Evolutionary conservation across 345 rosid species (phyloP).

Genomic region (Noccaea bulbosa): DNA sequence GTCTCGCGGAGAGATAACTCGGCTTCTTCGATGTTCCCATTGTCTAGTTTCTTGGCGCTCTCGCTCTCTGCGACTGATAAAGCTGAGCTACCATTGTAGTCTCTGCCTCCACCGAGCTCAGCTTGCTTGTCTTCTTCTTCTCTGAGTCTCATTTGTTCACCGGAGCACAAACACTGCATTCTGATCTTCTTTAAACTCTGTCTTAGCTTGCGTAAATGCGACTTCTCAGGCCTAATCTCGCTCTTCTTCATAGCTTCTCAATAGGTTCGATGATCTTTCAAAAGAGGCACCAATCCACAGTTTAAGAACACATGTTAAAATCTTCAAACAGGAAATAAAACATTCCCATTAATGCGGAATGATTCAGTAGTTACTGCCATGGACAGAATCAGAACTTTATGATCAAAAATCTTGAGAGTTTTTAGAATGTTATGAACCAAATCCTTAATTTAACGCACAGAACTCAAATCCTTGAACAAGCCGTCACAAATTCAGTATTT

Average conservation of each 20-base stretch:
- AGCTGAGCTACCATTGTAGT: conserved; percentile 46
- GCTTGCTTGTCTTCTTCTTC: conserved; percentile 56
- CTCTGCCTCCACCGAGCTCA: conserved; percentile 44
- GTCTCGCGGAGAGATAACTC: conserved; percentile 78
- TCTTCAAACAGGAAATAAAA: neutral
- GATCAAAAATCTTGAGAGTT: conserved; percentile 2
- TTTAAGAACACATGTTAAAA: conserved; percentile 10
- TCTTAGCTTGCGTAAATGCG: conserved; percentile 40
- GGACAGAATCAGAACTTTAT: conserved; percentile 33
- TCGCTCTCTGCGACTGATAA: conserved; percentile 52
- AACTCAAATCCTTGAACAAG: conserved; percentile 1
- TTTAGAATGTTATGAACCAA: neutral
- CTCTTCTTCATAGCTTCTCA: conserved; percentile 54
- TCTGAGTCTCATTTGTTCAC: conserved; percentile 51
- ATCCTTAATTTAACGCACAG: conserved; percentile 9
- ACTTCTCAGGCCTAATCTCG: conserved; percentile 44
- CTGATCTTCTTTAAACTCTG: conserved; percentile 49
- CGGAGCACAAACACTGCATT: conserved; percentile 64
- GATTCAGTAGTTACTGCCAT: neutral
- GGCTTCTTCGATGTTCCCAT: conserved; percentile 77
- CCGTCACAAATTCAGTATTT: conserved; percentile 10
- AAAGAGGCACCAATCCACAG: conserved; percentile 26
- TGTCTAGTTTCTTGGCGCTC: conserved; percentile 53
- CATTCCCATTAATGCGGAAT: conserved; percentile 19
- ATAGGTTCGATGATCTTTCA: conserved; percentile 47